Evolutionary conservation across 106 monocot species (phyloP), one percentile per base, ranked within the genome.

Genomic region (Narthecium ossifragum): DNA sequence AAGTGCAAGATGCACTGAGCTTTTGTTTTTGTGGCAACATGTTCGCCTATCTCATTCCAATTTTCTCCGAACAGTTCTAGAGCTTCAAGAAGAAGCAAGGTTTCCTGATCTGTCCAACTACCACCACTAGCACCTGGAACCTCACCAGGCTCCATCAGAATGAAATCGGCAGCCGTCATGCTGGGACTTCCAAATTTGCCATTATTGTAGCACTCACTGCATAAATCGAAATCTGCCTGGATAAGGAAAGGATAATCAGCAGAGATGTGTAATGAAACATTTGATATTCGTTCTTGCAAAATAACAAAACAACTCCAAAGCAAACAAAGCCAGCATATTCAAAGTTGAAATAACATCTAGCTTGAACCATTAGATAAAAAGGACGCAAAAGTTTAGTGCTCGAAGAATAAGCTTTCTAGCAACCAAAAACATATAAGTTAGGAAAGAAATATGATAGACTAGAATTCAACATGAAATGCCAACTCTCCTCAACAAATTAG

Each of bases 201-300:
- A 46, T 77, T 70, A 46, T 62, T 90, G 59, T 80, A 96, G 69
- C 94, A 96, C 29, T 96, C 90, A 27, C 65, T 61, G 63, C 94
- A 96, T 46, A 96, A 60, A 73, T 96, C 94, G 76, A 96, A 96
- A 80, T 96, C 94, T 62, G 94, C 94, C 94, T 96, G 78, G 24
- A 34, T 45, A 65, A 60, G 50, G 34, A 61, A 66, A 41, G 18
- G 17, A 63, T 34, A 63, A 53, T 29, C 20, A 43, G 5, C 3
- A 43, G 14, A 43, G n/a, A n/a, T n/a, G n/a, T n/a, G n/a, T n/a
- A n/a, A n/a, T n/a, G n/a, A n/a, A n/a, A n/a, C n/a, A n/a, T n/a
- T n/a, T n/a, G n/a, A n/a, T n/a, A n/a, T n/a, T n/a, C n/a, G n/a
- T n/a, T n/a, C n/a, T n/a, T n/a, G n/a, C n/a, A n/a, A n/a, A n/a